Base-by-base conservation (phyloP, 2,329 filamentous ascomycete genomes). In the Exophiala calicioides region DNA sequence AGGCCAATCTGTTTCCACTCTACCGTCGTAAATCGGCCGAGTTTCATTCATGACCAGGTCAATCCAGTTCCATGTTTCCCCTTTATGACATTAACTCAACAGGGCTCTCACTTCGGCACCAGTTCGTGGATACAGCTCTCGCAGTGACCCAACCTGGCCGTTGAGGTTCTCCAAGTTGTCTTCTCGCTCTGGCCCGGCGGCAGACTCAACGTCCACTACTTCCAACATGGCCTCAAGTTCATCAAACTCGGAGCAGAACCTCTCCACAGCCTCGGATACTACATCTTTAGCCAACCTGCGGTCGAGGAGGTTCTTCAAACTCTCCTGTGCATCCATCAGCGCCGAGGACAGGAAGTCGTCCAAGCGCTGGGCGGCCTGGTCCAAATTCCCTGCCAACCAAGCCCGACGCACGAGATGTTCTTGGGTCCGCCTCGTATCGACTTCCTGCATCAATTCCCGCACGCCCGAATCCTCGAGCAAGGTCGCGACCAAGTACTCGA, bases 271-370 rank as follows among this genome's bases (percentile, higher is more conserved):
- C 55, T 86, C 81, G 59, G 94, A 88, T 0, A 88, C 93, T 37
- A 95, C 80, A 35, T 83, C 76, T 36, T 88, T 80, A 10, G 86
- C 85, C 47, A 95, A 70, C 8, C 75, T 76, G 1, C 86, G 80
- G 60, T 88, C 86, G 52, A 86, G 82, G 1, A 98, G 70, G 31
- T 80, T 74, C 55, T 84, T 85, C 19, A 97, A 68, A 50, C 89
- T 88, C 39, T 93, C 86, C 58, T 88, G 82, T 2, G 90, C 90
- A 64, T 98, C 93, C 75, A 96, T 91, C 21, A 95, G 76, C 2
- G 91, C 93, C 1, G 89, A 94, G 0, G 93, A 90, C 18, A 98
- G 73, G 69, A 97, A 98, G 51, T 89, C 84, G 62, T 98, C 93
- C 5, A 98, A 75, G 30, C 77, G 79, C 59, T 90, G 87, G 1